phyloP scores from a whole-genome alignment of 2,329 filamentous ascomycete species.

The Pseudodiploospora longispora region DNA sequence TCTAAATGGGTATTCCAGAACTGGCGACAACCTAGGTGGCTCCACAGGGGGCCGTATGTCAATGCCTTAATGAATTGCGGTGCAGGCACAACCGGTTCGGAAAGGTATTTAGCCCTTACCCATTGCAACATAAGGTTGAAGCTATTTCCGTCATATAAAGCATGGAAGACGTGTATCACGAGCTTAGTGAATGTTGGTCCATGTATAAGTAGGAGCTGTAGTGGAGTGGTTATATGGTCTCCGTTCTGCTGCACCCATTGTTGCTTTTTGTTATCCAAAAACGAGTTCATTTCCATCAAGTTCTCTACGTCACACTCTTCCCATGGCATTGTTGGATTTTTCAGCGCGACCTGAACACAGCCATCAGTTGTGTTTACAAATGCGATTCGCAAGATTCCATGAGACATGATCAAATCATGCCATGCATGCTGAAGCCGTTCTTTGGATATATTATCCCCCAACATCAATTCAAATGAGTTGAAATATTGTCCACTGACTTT shows the following conservation, averaged over 20 bases:
- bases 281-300: conserved; percentile 21
- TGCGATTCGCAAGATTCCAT: conserved; percentile 61
- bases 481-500: conserved; percentile 60
- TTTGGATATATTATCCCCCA: conserved; percentile 39
- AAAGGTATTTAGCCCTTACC: conserved; percentile 30
- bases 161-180: conserved; percentile 70
- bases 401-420: conserved; percentile 37
- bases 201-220: conserved; percentile 40
- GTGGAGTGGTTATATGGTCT: conserved; percentile 38
- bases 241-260: conserved; percentile 49
- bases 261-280: conserved; percentile 27
- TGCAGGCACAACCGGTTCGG: conserved; percentile 18
- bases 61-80: conserved; percentile 61
- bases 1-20: conserved; percentile 63
- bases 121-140: conserved; percentile 57
- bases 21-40: conserved; percentile 27
- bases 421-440: conserved; percentile 49
- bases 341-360: conserved; percentile 63
- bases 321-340: conserved; percentile 35
- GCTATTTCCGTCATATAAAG: conserved; percentile 77
- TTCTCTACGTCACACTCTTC: conserved; percentile 21
- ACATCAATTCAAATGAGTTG: conserved; percentile 59
- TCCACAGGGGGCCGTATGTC: conserved; percentile 57
- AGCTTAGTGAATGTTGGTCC: conserved; percentile 30
- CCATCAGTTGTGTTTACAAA: conserved; percentile 71